Evolutionary conservation across 345 rosid genomes (phyloP), one percentile per base, ranked within the genome.

Genomic region (Eucalyptus lansdowneana): DNA sequence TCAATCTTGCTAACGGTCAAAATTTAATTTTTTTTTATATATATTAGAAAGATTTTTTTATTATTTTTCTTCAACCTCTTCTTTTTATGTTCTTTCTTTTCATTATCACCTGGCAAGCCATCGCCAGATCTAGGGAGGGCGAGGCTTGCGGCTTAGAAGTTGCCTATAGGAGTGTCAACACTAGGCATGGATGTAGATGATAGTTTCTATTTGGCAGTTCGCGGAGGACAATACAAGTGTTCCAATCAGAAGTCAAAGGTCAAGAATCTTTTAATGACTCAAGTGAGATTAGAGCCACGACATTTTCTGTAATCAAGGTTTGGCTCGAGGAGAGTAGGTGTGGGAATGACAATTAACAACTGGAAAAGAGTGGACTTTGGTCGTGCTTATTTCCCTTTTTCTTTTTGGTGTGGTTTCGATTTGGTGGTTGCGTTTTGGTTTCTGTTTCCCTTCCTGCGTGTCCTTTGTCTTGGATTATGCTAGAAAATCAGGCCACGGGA

Each of bases 1-100:
- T 0, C 1, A 24, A 22, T 10, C n/a, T n/a, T n/a, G 2, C 2
- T 24, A 22, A 56, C 1, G 0, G 0, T 10, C 2, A 56, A 24
- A 24, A 2, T 9, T 9, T 56, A 0, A 19, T 1, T 8, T 17
- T 51, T 51, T 17, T 17, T 16, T n/a, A 19, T 3, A 53, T 53
- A 8, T 53, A 19, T 53, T 19, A 21, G 10, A 53, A 53, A 8
- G 0, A 2, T 19, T 53, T 53, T 17, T 3, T 53, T 19, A 8
- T 44, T 17, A 17, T 19, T 19, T 53, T 53, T 21, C 11, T 53
- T 53, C 5, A 53, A 53, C 11, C 58, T 53, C 25, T 19, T 53
- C 25, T 1, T 53, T 53, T 19, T 53, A 53, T 53, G 58, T 2
- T 56, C 12, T 24, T 24, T 22, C 62, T 56, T 56, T 56, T 56